Conservation (phyloP, 2,329 filamentous ascomycete genomes). For the Cladosporium colombiae region DNA sequence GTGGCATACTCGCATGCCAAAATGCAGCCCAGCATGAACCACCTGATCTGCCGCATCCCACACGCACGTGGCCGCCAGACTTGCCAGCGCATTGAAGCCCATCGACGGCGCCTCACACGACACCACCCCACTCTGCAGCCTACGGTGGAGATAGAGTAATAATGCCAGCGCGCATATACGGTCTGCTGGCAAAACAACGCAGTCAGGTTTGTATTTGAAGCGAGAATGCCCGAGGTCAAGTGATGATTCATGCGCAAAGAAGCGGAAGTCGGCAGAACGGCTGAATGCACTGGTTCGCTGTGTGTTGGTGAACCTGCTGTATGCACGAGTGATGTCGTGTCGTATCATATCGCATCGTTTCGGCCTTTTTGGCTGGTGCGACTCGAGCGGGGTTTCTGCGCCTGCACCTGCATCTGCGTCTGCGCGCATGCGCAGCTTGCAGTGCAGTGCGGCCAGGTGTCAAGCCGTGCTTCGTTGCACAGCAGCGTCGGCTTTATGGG, state of each 20-base stretch:
- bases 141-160: neutral
- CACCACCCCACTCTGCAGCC: neutral
- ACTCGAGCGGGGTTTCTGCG: conserved; percentile 11
- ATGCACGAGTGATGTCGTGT: conserved; percentile 2
- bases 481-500: neutral
- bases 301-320: neutral
- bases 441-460: conserved; percentile 12
- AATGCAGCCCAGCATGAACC: conserved; percentile 4
- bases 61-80: conserved; percentile 3
- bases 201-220: neutral
- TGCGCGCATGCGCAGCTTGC: neutral
- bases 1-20: neutral
- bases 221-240: conserved; percentile 10
- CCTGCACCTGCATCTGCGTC: neutral
- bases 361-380: neutral
- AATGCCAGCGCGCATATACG: conserved; percentile 1
- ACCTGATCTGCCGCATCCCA: conserved; percentile 6
- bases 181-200: neutral
- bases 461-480: conserved; percentile 19
- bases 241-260: neutral
- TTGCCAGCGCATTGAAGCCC: neutral
- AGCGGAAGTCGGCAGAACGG: conserved; percentile 7
- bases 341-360: neutral
- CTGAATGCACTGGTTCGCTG: neutral
- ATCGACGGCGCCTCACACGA: neutral